phyloP scores from a whole-genome alignment of 495 filamentous ascomycete genomes.

The Penicillium daleae region DNA sequence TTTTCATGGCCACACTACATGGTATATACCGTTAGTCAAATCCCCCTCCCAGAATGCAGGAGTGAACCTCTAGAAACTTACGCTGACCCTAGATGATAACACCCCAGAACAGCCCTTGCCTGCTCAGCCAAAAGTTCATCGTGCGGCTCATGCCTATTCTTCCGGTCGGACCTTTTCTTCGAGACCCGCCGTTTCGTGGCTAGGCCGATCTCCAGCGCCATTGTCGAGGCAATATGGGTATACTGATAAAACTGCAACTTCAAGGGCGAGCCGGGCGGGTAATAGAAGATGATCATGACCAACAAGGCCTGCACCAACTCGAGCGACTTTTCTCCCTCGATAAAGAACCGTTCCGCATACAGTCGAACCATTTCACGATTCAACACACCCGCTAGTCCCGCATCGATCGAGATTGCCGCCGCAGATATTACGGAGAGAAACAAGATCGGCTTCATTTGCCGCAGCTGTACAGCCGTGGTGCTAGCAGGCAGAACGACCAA shows the following conservation, averaged over 20 bases:
- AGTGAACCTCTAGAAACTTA: constrained; percentile 28
- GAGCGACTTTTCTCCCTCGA: constrained; percentile 56
- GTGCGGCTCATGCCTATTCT: constrained; percentile 23
- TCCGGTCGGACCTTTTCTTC: constrained; percentile 28
- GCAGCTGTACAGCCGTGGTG: constrained; percentile 45
- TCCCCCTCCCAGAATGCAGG: not conserved
- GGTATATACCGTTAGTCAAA: constrained; percentile 11
- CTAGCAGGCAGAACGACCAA: constrained; percentile 42
- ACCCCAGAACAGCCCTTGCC: constrained; percentile 49
- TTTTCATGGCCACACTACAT: constrained; percentile 53
- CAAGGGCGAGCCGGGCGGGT: constrained; percentile 49
- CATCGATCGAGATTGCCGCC: constrained; percentile 47
- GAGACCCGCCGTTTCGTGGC: constrained; percentile 38
- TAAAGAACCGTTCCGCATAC: constrained; percentile 52
- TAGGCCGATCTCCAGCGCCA: constrained; percentile 58
- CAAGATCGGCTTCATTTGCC: constrained; percentile 50
- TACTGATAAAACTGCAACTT: constrained; percentile 59
- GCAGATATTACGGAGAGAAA: constrained; percentile 56
- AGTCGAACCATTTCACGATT: constrained; percentile 51
- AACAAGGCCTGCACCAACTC: constrained; percentile 56
- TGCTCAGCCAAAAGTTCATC: constrained; percentile 47
- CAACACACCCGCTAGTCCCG: constrained; percentile 44
- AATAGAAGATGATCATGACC: constrained; percentile 54
- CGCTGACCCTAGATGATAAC: constrained; percentile 52
- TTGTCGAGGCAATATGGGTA: constrained; percentile 56